phyloP scores from a whole-genome alignment of 2,329 filamentous ascomycete species.

The Fusarium decemcellulare region DNA sequence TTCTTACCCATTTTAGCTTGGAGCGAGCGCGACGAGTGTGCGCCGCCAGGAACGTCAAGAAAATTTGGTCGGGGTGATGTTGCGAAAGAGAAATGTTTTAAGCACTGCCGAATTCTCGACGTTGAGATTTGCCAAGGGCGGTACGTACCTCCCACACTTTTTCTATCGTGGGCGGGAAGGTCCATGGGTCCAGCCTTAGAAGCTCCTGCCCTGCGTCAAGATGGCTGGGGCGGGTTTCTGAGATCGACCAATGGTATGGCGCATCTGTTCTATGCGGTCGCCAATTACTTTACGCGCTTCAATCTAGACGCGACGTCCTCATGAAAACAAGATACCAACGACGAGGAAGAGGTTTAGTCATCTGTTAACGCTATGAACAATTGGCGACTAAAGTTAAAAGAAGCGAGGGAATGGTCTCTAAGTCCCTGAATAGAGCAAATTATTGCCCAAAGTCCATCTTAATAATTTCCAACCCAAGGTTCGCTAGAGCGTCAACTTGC shows the following conservation, averaged over 20 bases:
- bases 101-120: slow-evolving; percentile 16
- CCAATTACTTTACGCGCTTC: slow-evolving; percentile 12
- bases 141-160: slow-evolving; percentile 32
- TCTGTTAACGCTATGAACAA: background rate
- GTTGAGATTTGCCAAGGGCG: slow-evolving; percentile 20
- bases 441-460: slow-evolving; percentile 54
- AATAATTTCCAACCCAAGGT: slow-evolving; percentile 61
- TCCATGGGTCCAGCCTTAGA: background rate
- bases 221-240: too few species aligned
- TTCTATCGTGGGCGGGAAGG: background rate
- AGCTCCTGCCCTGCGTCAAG: background rate
- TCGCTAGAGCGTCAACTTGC: slow-evolving; percentile 62
- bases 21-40: slow-evolving; percentile 24
- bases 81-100: slow-evolving; percentile 12
- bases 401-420: too few species aligned
- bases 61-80: slow-evolving; percentile 7
- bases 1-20: slow-evolving; percentile 45
- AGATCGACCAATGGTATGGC: slow-evolving; percentile 8
- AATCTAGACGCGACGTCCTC: background rate
- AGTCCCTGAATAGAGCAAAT: background rate
- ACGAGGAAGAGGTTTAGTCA: too few species aligned
- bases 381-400: background rate
- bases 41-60: slow-evolving; percentile 23
- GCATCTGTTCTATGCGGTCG: background rate
- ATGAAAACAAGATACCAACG: too few species aligned